These are phyloP conservation scores for Centrapalus pauciflorus DNA, from an alignment of 129 eudicot species.

Conservation along the genomic window DNA sequence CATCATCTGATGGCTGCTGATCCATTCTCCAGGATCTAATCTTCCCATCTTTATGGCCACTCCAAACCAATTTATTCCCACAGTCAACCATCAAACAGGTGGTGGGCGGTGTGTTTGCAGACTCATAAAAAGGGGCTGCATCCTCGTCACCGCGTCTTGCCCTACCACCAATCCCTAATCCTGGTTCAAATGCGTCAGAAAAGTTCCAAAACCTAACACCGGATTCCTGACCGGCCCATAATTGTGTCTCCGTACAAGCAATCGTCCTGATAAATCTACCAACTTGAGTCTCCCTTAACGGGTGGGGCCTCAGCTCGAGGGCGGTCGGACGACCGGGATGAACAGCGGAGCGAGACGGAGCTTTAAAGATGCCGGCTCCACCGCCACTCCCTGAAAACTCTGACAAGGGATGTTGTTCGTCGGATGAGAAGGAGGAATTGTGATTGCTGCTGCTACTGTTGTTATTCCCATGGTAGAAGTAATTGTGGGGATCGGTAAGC, in stretches of 20 bases:
- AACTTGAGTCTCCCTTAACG: slow-evolving; percentile 87
- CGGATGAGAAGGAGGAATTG: neutral
- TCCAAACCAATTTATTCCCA: slow-evolving; percentile 81
- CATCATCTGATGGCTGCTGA: slow-evolving; percentile 40
- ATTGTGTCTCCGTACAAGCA: slow-evolving; percentile 75
- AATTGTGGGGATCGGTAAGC: neutral
- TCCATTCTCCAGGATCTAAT: slow-evolving; percentile 91
- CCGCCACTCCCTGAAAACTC: slow-evolving; percentile 69
- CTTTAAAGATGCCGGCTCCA: slow-evolving; percentile 59
- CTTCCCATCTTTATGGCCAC: slow-evolving; percentile 96
- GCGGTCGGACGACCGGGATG: slow-evolving; percentile 81
- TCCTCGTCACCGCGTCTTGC: slow-evolving; percentile 87
- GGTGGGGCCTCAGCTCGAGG: slow-evolving; percentile 90
- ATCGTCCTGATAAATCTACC: slow-evolving; percentile 77
- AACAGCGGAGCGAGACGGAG: slow-evolving; percentile 70
- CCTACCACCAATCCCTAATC: slow-evolving; percentile 63
- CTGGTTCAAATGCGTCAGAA: slow-evolving; percentile 59
- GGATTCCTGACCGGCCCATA: slow-evolving; percentile 94
- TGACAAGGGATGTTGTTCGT: slow-evolving; percentile 41
- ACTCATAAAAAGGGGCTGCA: slow-evolving; percentile 82
- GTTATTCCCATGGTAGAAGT: neutral
- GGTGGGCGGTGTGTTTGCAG: slow-evolving; percentile 67
- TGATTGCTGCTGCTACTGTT: neutral
- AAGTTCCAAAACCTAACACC: slow-evolving; percentile 98
- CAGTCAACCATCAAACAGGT: slow-evolving; percentile 66